phyloP scores from a whole-genome alignment of 306 rosid species.

The Argentina anserina region DNA sequence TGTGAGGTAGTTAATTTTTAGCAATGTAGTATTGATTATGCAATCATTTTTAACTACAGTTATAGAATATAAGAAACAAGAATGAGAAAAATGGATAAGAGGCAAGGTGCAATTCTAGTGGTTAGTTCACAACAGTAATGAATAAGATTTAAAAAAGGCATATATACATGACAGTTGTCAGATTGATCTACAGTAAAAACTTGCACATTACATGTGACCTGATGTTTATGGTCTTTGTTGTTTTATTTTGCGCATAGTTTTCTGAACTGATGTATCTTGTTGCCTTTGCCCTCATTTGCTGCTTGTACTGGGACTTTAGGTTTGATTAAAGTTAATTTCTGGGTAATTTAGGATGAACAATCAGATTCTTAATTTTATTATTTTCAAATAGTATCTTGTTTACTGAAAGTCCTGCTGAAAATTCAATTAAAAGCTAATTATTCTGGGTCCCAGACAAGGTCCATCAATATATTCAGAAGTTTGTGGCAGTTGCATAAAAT shows the following conservation, averaged over 20 bases:
- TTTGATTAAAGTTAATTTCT: neutral
- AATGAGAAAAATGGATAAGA: neutral
- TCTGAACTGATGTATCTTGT: neutral
- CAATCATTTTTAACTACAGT: neutral
- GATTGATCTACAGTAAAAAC: neutral
- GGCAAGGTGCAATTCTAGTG: neutral
- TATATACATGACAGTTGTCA: neutral
- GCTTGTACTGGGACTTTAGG: too few species aligned
- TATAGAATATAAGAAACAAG: neutral
- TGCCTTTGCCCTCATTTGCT: neutral
- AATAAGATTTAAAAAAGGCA: neutral
- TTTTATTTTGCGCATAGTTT: neutral
- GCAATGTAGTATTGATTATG: constrained; percentile 9
- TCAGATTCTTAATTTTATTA: neutral
- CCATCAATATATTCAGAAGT: neutral
- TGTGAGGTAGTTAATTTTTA: constrained; percentile 66
- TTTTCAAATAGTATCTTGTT: neutral
- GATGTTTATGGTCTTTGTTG: neutral
- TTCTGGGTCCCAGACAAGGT: neutral
- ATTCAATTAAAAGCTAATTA: neutral
- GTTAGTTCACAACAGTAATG: neutral
- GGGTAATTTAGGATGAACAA: neutral
- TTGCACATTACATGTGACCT: neutral
- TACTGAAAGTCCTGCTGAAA: neutral
- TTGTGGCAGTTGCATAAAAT: neutral